phyloP scores from a whole-genome alignment of 2,329 filamentous ascomycete genomes.

The Clonostachys rosea region DNA sequence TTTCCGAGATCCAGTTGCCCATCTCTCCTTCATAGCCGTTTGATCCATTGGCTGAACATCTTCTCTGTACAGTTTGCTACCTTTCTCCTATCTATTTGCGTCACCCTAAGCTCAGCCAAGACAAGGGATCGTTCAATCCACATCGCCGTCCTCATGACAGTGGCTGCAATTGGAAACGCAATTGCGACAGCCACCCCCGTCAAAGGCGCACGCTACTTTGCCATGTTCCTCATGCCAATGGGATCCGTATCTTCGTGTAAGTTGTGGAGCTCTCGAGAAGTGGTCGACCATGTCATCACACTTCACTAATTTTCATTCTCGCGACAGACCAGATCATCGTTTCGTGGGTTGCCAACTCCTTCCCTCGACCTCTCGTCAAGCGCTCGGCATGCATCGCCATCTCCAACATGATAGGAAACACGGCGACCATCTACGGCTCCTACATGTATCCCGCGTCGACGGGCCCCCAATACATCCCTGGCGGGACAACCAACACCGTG shows the following conservation, averaged over 20 bases:
- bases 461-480: constrained; percentile 39
- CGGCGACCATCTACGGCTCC: constrained; percentile 37
- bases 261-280: neutral
- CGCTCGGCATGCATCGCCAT: constrained; percentile 62
- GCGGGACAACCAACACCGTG: constrained; percentile 55
- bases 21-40: constrained; percentile 8
- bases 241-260: constrained; percentile 42
- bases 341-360: constrained; percentile 63
- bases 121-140: constrained; percentile 52
- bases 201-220: constrained; percentile 51
- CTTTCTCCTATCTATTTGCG: constrained; percentile 44
- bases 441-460: constrained; percentile 40
- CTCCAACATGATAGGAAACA: constrained; percentile 62
- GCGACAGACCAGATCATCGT: constrained; percentile 50
- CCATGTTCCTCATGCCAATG: constrained; percentile 58
- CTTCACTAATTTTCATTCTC: neutral
- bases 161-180: constrained; percentile 48
- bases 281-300: no score
- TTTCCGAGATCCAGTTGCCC: neutral
- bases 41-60: constrained; percentile 10
- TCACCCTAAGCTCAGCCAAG: constrained; percentile 49
- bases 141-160: constrained; percentile 45
- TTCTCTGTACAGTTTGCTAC: constrained; percentile 32
- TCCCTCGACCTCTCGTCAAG: constrained; percentile 65
- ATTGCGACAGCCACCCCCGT: constrained; percentile 47